Base-by-base conservation (phyloP, 192 early-diverging fungal species). In the Umbelopsis sp. region DNA sequence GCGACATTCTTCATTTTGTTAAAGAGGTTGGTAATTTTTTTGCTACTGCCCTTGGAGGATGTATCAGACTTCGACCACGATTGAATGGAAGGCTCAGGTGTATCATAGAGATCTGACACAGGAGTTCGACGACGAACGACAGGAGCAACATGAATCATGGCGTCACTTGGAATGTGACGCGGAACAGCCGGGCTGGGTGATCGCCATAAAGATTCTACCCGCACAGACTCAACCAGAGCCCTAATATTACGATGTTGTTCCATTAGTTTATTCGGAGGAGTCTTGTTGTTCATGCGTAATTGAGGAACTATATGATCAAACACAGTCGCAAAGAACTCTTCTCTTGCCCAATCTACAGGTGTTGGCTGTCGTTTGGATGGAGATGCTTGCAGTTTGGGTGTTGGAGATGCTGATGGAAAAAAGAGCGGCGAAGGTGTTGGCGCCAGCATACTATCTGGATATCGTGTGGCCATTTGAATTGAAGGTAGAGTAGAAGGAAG, bases 381-480 rank as follows among this genome's bases (percentile, higher is more conserved):
- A 6, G 71, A 65, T 41, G 54, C 44, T 12, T 43, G 31, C 14
- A 72, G 14, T 36, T 72, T 72, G 0, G 71, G 71, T 44, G 71
- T 72, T 3, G 71, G 71, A 12, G 71, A 72, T 16, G 71, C 71
- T 17, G 54, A 43, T 21, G 71, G 71, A 20, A 72, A 72, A 59
- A 65, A 72, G 16, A 72, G 17, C 5, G 71, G 71, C 6, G 71
- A 72, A 17, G 71, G 71, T n/a, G 71, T 50, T 32, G 56, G 56
- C 17, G 34, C 56, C 17, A 62, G 17, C 16, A 62, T 32, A 34
- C 29, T 62, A 3, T 62, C 56, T 14, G 24, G 56, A 34, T 62
- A 62, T 34, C 56, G 26, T 29, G 26, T 34, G 26, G 26, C 31
- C 56, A 62, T 62, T 29, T 34, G 2, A 32, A 26, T 1, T 16